phyloP scores from a whole-genome alignment of 257 asterid genomes.

The Jaltomata sinuosa region DNA sequence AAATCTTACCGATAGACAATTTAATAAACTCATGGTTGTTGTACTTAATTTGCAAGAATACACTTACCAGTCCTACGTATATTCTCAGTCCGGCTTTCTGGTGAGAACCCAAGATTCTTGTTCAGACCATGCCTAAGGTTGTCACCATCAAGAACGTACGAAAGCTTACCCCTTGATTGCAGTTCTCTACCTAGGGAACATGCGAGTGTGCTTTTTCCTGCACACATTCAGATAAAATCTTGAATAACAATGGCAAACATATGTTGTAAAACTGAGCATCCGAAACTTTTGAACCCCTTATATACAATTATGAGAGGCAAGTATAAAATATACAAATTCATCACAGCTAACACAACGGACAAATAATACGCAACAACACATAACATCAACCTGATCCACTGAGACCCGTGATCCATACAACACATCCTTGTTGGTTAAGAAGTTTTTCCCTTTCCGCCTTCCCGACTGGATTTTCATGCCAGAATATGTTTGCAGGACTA shows the following conservation, averaged over 20 bases:
- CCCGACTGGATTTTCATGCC: slow-evolving; percentile 85
- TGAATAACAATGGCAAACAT: background rate
- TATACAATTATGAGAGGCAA: too few species aligned
- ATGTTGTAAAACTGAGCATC: background rate
- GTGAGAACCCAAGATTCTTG: slow-evolving; percentile 77
- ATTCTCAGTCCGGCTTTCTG: slow-evolving; percentile 87
- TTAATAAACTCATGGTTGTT: background rate
- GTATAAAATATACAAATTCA: background rate
- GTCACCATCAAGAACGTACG: slow-evolving; percentile 93
- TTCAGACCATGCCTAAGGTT: slow-evolving; percentile 92
- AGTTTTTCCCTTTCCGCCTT: slow-evolving; percentile 72
- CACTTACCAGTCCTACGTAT: slow-evolving; percentile 88
- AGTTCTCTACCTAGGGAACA: slow-evolving; percentile 81
- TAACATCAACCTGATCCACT: slow-evolving; percentile 79
- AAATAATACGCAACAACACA: background rate
- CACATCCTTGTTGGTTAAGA: slow-evolving; percentile 85
- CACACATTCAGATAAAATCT: slow-evolving; percentile 5
- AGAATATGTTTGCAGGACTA: slow-evolving; percentile 74
- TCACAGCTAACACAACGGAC: background rate
- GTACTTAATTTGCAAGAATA: background rate
- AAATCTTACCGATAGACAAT: background rate
- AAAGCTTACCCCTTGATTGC: slow-evolving; percentile 79
- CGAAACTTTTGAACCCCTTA: background rate
- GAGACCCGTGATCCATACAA: slow-evolving; percentile 96
- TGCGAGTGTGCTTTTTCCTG: slow-evolving; percentile 93